Evolutionary conservation across 1,139 yeast genomes (phyloP).

Genomic region (Pichia terricola): DNA sequence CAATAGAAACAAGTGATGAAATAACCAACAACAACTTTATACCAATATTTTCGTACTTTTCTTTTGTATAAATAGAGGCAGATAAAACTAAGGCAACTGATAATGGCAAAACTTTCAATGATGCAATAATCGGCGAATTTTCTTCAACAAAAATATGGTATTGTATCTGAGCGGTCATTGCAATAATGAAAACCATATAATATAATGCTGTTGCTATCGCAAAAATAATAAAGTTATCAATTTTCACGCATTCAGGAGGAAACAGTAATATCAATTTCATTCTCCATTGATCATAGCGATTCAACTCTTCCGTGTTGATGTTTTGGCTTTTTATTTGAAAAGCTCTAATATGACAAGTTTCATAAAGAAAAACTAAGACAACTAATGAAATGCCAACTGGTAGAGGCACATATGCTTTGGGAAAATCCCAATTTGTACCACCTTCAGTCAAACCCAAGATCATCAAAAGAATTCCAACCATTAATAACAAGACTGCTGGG

Average conservation of each 20-base stretch:
- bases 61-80: slow-evolving; percentile 8
- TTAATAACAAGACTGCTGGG: slow-evolving; percentile 21
- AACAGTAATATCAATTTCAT: slow-evolving; percentile 14
- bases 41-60: slow-evolving; percentile 11
- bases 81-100: slow-evolving; percentile 13
- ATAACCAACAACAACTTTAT: slow-evolving; percentile 15
- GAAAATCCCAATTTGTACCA: slow-evolving; percentile 26
- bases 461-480: slow-evolving; percentile 25
- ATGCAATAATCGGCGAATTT: slow-evolving; percentile 21
- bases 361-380: slow-evolving; percentile 15
- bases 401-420: slow-evolving; percentile 24
- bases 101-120: slow-evolving; percentile 23
- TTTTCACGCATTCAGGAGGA: slow-evolving; percentile 2
- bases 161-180: slow-evolving; percentile 10
- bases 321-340: slow-evolving; percentile 8
- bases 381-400: slow-evolving; percentile 23
- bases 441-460: slow-evolving; percentile 29
- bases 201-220: slow-evolving; percentile 7
- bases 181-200: slow-evolving; percentile 8
- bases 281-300: slow-evolving; percentile 11
- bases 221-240: slow-evolving; percentile 15
- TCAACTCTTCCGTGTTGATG: too few relatives aligned
- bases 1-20: slow-evolving; percentile 12
- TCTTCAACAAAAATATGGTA: slow-evolving; percentile 13
- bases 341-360: slow-evolving; percentile 11